A percentile compares a stretch with the other conserved stretches of the same genome.
These are phyloP conservation scores for Haplographium delicatum DNA, from an alignment of 495 filamentous ascomycete genomes.

Conservation along the genomic window DNA sequence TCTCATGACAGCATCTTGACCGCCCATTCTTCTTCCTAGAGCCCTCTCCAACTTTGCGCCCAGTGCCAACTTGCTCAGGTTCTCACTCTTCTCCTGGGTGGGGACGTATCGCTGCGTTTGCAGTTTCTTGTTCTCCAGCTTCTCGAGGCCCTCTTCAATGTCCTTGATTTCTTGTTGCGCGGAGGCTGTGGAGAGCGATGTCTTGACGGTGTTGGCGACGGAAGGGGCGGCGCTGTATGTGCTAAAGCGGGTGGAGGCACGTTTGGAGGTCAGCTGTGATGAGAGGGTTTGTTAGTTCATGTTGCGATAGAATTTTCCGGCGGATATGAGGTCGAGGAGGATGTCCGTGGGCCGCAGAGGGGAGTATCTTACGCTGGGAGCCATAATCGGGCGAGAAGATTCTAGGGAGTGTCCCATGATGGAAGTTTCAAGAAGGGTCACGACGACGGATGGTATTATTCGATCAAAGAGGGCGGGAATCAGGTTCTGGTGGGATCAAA, in stretches of 20 bases:
- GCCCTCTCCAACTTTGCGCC: slow-evolving; percentile 93
- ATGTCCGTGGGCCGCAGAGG: neutral
- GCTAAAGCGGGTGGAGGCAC: slow-evolving; percentile 72
- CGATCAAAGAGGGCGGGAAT: neutral
- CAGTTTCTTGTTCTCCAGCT: slow-evolving; percentile 87
- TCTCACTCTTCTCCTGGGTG: slow-evolving; percentile 74
- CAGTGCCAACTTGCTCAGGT: slow-evolving; percentile 83
- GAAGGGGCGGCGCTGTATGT: slow-evolving; percentile 73
- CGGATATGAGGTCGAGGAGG: slow-evolving; percentile 7
- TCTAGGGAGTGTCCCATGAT: slow-evolving; percentile 65
- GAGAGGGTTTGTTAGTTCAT: slow-evolving; percentile 14
- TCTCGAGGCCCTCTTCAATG: slow-evolving; percentile 76
- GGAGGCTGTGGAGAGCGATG: slow-evolving; percentile 54
- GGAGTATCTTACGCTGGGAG: slow-evolving; percentile 55
- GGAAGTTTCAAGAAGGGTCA: slow-evolving; percentile 17
- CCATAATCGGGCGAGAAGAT: slow-evolving; percentile 72
- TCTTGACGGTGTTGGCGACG: slow-evolving; percentile 32
- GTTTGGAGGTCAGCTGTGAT: slow-evolving; percentile 46
- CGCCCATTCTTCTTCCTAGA: slow-evolving; percentile 78
- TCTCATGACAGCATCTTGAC: slow-evolving; percentile 88
- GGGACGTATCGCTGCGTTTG: slow-evolving; percentile 79
- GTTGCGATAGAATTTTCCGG: slow-evolving; percentile 3
- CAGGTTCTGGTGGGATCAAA: neutral
- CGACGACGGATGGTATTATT: neutral
- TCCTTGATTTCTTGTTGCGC: slow-evolving; percentile 67